Evolutionary conservation across 805 yeast species (phyloP).

Genomic region (Suhomyces kilbournensis): DNA sequence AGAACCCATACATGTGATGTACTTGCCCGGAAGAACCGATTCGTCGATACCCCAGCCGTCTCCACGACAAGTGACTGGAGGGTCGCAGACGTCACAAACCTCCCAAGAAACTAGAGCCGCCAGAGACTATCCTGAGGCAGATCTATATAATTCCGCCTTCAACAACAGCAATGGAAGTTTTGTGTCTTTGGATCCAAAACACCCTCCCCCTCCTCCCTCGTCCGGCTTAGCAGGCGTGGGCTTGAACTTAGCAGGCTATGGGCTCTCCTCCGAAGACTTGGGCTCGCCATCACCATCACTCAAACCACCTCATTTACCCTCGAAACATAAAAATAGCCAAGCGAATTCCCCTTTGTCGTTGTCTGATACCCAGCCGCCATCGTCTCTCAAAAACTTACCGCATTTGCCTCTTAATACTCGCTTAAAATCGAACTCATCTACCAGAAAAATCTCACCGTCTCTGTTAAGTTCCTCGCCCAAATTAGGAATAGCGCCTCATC

Average conservation of each 20-base stretch:
- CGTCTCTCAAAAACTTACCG: neutral
- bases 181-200: slow-evolving; percentile 15
- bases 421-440: slow-evolving; percentile 1
- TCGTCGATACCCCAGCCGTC: neutral
- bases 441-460: slow-evolving; percentile 5
- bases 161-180: slow-evolving; percentile 5
- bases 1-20: slow-evolving; percentile 31
- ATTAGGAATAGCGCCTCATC: slow-evolving; percentile 4
- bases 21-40: slow-evolving; percentile 19
- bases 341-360: neutral
- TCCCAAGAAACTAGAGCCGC: neutral
- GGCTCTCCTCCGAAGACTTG: slow-evolving; percentile 24
- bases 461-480: neutral
- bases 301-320: neutral
- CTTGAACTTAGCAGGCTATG: slow-evolving; percentile 27
- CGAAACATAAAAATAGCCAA: neutral
- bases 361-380: slow-evolving; percentile 2
- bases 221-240: slow-evolving; percentile 22
- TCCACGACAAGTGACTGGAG: slow-evolving; percentile 3
- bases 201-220: neutral
- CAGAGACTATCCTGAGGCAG: neutral
- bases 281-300: slow-evolving; percentile 22
- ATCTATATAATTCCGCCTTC: neutral
- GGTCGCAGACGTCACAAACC: slow-evolving; percentile 5
- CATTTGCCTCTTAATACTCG: slow-evolving; percentile 3